Base-by-base conservation (phyloP, 2,329 filamentous ascomycete genomes). In the Aureobasidium namibiae region DNA sequence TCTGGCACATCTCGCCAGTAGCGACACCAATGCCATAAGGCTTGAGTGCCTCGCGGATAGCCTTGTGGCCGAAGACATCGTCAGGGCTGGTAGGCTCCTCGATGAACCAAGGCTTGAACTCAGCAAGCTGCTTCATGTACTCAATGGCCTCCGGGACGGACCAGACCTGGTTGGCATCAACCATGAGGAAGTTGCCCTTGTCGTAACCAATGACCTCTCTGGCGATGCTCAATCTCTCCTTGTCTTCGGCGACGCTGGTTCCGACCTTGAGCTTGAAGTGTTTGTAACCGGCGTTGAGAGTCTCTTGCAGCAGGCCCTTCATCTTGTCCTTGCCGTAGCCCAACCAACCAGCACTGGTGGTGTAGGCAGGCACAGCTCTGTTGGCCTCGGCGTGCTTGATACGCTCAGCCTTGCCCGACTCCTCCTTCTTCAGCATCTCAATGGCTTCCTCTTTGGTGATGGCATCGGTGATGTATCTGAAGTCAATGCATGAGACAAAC, bases 211-310 rank as follows among this genome's bases (percentile, higher is more conserved):
- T 88, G 41, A 92, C 84, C 31, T 89, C 83, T 46, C 90, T 79
- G 6, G 89, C 90, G 71, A 95, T 90, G 14, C 73, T 72, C 66
- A 95, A 76, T 4, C 91, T 79, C 61, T 81, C 78, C 67, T 81
- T 80, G 73, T 96, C 90, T 63, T 86, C 83, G 65, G 85, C 87
- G 16, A 95, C 68, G 65, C 82, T 83, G 11, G 82, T 82, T 39
- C 90, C 90, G 46, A 95, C 90, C 78, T 96, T 96, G 72, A 95
- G 77, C 80, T 95, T 96, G 77, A 95, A 95, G 76, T 95, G 86
- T 62, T 75, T 80, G 75, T 94, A 95, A 10, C 91, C 91, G 63
- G 87, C 83, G 48, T 76, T 77, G 49, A 94, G 80, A 18, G 89
- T 92, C 74, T 94, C 86, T 61, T 83, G 75, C 63, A 95, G 75